Base-by-base conservation (phyloP, 208 protist genomes). In the Willaertia magna region DNA sequence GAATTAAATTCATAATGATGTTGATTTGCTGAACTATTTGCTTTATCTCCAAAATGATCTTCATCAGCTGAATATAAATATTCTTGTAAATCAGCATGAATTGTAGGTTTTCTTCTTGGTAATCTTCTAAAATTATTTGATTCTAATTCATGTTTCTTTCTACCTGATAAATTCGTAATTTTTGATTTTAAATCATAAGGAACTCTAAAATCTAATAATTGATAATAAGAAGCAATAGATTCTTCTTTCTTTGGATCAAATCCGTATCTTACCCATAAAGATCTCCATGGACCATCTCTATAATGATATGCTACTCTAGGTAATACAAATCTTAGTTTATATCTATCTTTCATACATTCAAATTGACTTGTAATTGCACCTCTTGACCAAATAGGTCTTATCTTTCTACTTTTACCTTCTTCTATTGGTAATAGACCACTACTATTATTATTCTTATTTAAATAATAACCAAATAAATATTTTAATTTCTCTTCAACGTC, bases 201-300 rank as follows among this genome's bases (percentile, higher is more conserved):
- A 51, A 81, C 43, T 81, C 76, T 81, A 51, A 81, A 81, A 49
- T 81, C 43, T 51, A 81, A 49, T 26, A 81, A 12, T 81, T 81
- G 76, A 51, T 81, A 81, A 49, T 30, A 40, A 0, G n/a, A 6
- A n/a, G 30, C 22, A n/a, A n/a, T n/a, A 18, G 43, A 2, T 39
- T 22, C 7, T 39, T 81, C 44, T 30, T 46, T 51, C 22, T 51
- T 46, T 39, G 76, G 76, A 34, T 81, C 76, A 4, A 44, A 47
- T 22, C 76, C 76, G 34, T 81, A 51, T 11, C 44, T 9, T 4
- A 81, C 44, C 76, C 76, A 81, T 30, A 81, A 40, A 16, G 39
- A n/a, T 20, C 76, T 49, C 76, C 76, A 81, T 39, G 76, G 76
- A 40, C 76, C 76, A 20, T 51, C 34, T 12, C 51, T 81, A n/a